phyloP scores from a whole-genome alignment of 2,329 filamentous ascomycete genomes.

The Zasmidium citrigriseum region DNA sequence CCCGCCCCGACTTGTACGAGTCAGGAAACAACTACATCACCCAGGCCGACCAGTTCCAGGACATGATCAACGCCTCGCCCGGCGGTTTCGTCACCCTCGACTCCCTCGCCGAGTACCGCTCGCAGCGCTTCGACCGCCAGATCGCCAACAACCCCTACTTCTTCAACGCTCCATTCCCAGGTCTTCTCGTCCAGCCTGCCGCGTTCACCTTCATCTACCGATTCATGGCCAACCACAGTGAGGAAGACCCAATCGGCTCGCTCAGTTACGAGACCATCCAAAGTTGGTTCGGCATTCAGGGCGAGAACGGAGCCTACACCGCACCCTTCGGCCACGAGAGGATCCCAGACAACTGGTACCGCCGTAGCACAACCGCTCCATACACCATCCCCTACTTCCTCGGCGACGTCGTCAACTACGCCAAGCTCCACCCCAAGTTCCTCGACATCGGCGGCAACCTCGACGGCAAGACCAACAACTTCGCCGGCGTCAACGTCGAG shows the following conservation, averaged over 20 bases:
- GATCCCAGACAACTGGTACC: constrained; percentile 34
- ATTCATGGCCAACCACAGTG: constrained; percentile 34
- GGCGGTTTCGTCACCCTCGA: constrained; percentile 22
- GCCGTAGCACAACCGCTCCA: constrained; percentile 27
- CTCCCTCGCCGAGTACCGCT: constrained; percentile 17
- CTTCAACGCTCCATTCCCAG: constrained; percentile 35
- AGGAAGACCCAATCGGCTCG: constrained; percentile 22
- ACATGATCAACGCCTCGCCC: constrained; percentile 27
- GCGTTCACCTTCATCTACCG: constrained; percentile 35
- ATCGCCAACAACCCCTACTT: constrained; percentile 37
- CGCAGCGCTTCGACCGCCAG: constrained; percentile 20
- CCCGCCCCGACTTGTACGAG: constrained; percentile 36
- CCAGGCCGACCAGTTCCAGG: constrained; percentile 29
- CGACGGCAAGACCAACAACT: constrained; percentile 38
- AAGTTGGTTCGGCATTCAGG: constrained; percentile 25
- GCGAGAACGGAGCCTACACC: constrained; percentile 19
- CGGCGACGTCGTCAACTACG: constrained; percentile 12
- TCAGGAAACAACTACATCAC: constrained; percentile 31
- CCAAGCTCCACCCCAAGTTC: constrained; percentile 34
- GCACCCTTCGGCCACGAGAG: constrained; percentile 22
- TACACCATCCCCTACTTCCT: constrained; percentile 37
- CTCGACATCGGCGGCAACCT: constrained; percentile 38
- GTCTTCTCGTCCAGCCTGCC: constrained; percentile 30
- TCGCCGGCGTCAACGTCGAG: constrained; percentile 37
- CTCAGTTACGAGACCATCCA: constrained; percentile 19